A percentile compares a stretch with the other conserved stretches of the same genome.
Evolutionary conservation across 345 rosid species (phyloP).

Genomic region (Hevea brasiliensis): DNA sequence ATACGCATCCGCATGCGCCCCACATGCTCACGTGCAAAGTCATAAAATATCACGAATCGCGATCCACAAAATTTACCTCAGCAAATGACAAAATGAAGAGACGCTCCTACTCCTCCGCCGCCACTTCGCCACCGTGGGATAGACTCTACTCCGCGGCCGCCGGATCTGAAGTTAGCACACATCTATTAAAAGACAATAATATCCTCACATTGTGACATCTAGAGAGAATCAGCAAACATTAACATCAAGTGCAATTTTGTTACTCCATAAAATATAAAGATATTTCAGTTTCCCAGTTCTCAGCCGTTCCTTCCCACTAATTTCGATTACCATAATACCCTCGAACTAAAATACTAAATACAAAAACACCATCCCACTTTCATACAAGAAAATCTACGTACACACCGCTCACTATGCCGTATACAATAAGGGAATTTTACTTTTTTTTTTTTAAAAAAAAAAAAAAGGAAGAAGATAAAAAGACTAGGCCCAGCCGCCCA

Average conservation of each 20-base stretch:
- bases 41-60: no score
- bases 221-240: not conserved
- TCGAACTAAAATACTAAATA: not conserved
- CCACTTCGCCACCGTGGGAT: not conserved
- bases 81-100: not conserved
- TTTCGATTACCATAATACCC: not conserved
- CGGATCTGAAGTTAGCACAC: not conserved
- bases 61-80: not conserved
- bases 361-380: not conserved
- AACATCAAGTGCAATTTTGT: not conserved
- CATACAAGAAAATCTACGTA: constrained; percentile 6
- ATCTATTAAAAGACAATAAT: not conserved
- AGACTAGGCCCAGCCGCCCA: not conserved
- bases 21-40: constrained; percentile 8
- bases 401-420: not conserved
- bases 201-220: not conserved
- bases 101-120: not conserved
- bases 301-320: not conserved
- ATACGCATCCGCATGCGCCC: not conserved
- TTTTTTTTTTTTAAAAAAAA: not conserved
- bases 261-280: not conserved
- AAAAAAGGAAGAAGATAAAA: not conserved
- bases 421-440: not conserved
- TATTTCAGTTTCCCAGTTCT: not conserved
- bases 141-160: not conserved